Evolutionary conservation across 805 yeast species (phyloP), one percentile per base, ranked within the genome.

Genomic region (Maudiozyma serrabonitensis): DNA sequence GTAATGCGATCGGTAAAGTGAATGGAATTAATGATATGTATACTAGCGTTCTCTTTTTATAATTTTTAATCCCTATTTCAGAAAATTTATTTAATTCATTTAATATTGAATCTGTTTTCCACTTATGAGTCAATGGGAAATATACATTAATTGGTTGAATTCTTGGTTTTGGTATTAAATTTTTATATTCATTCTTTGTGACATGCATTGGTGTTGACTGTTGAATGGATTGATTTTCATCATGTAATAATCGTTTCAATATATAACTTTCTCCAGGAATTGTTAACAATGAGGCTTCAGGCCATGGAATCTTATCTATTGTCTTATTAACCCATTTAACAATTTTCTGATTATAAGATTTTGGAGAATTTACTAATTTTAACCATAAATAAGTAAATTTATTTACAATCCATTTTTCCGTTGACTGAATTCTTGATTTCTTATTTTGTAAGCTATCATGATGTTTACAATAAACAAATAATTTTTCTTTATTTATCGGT

Each of bases 1-100:
- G 61, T 41, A 88, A 57, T 0, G 87, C 89, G 41, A 90, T 64
- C 2, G 98, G 98, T 2, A 87, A 56, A 0, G 95, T 80, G 43
- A 90, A 54, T 1, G 97, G 97, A 3, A 91, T 66, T 3, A 81
- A 80, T 15, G 82, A 51, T 1, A 78, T 73, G 55, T 84, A 79
- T 38, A 71, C 54, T 2, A 76, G 44, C 54, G 84, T 73, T 56
- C 76, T 75, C 58, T 76, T 81, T 46, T 65, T 66, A 59, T 90
- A 95, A 45, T 71, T 69, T 0, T 70, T 55, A 38, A 73, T 60
- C 11, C 84, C 81, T 1, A 61, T 54, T 11, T 63, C 58, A 15
- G 79, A 72, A 43, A 80, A 71, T 0, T 56, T 53, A 19, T 62
- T 55, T 48, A 84, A 62, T 50, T 79, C 79, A 1, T 52, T 47